A percentile compares a stretch with the other conserved stretches of the same genome.
These are phyloP conservation scores for Hypsizygus marmoreus DNA, from an alignment of 768 basidiomycete species.

Conservation along the genomic window DNA sequence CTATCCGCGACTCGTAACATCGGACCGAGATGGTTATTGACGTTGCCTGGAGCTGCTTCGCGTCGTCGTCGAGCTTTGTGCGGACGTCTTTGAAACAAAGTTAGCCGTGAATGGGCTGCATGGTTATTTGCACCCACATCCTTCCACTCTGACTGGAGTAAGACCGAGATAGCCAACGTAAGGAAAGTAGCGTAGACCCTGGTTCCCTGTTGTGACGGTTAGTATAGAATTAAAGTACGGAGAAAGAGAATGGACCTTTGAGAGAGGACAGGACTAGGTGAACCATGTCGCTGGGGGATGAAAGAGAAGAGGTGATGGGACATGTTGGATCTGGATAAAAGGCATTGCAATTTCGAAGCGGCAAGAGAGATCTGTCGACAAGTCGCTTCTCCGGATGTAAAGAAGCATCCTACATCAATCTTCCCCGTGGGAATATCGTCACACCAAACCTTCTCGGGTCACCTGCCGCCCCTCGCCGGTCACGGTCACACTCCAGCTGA, in stretches of 20 bases:
- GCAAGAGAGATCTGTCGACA: constrained; percentile 36
- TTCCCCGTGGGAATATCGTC: constrained; percentile 35
- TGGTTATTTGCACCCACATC: constrained; percentile 46
- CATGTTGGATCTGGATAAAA: constrained; percentile 42
- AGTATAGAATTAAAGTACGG: constrained; percentile 8
- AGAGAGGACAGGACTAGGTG: constrained; percentile 65
- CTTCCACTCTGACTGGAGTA: constrained; percentile 78
- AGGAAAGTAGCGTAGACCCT: constrained; percentile 72
- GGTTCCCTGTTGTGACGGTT: constrained; percentile 49
- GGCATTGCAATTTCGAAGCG: constrained; percentile 38
- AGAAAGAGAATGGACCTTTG: constrained; percentile 40
- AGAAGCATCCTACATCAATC: constrained; percentile 18
- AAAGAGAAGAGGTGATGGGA: constrained; percentile 29
- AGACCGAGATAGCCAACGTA: constrained; percentile 78
- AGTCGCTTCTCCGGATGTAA: constrained; percentile 35
- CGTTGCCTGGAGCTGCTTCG: constrained; percentile 64
- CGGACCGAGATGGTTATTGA: constrained; percentile 74
- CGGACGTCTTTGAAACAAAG: constrained; percentile 53
- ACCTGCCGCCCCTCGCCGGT: constrained; percentile 17
- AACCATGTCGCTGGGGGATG: constrained; percentile 54
- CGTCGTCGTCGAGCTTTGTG: constrained; percentile 70
- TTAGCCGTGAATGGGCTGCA: constrained; percentile 11
- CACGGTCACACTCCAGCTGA: constrained; percentile 11
- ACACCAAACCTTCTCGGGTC: constrained; percentile 17
- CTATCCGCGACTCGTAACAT: constrained; percentile 79